phyloP scores from a whole-genome alignment of 371 early-diverging fungal species.

The Apophysomyces trapeziformis region DNA sequence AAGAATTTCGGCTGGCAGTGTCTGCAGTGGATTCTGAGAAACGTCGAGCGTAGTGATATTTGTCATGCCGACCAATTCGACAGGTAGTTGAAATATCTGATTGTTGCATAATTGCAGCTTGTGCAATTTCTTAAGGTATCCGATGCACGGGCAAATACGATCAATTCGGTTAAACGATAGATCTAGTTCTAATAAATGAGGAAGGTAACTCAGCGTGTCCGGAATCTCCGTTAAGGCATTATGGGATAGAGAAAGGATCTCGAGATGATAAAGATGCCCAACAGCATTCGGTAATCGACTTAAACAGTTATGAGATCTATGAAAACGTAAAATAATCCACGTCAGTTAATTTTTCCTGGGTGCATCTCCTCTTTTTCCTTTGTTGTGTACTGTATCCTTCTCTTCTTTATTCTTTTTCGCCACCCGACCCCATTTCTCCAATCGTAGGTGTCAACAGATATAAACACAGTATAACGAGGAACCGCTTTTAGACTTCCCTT shows the following conservation, averaged over 20 bases:
- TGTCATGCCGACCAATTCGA: conserved; percentile 49
- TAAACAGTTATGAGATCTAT: conserved; percentile 25
- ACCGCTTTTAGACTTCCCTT: too few relatives aligned
- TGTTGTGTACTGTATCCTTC: not conserved
- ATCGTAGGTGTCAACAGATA: too few relatives aligned
- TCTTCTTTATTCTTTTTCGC: not conserved
- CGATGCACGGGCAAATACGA: conserved; percentile 66
- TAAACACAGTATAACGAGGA: too few relatives aligned
- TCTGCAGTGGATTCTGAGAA: conserved; percentile 64
- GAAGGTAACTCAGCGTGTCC: conserved; percentile 68
- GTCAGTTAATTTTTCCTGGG: conserved; percentile 7
- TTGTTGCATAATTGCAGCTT: conserved; percentile 61
- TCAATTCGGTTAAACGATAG: conserved; percentile 68
- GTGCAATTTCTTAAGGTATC: conserved; percentile 45
- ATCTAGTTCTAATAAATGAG: conserved; percentile 70
- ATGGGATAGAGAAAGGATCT: conserved; percentile 50
- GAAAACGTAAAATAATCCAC: conserved; percentile 5
- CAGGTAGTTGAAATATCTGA: conserved; percentile 59
- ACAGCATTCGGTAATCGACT: conserved; percentile 56
- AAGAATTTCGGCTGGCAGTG: conserved; percentile 76
- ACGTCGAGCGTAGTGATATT: conserved; percentile 66
- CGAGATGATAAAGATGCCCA: conserved; percentile 57
- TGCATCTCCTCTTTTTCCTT: not conserved
- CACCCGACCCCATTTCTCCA: too few relatives aligned
- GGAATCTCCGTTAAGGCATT: conserved; percentile 48